Conservation (phyloP, 1,139 yeast species). For the Yamadazyma blattariae region DNA sequence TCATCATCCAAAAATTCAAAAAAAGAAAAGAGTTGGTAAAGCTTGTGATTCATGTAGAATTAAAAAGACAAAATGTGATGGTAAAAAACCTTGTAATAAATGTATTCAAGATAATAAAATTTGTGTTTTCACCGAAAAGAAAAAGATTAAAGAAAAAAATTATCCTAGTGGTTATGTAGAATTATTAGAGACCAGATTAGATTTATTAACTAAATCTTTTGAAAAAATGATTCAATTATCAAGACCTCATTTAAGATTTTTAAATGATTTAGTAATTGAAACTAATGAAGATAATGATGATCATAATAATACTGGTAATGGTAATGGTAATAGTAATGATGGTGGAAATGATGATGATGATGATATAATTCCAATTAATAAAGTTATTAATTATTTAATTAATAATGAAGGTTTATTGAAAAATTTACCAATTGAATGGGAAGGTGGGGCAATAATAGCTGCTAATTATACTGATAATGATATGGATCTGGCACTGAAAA, state of each 20-base stretch:
- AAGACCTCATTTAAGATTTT: constrained; percentile 33
- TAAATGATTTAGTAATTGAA: constrained; percentile 18
- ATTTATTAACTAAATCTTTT: constrained; percentile 56
- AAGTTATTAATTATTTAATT: constrained; percentile 44
- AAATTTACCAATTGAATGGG: constrained; percentile 46
- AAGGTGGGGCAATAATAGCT: constrained; percentile 40
- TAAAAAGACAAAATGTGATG: constrained; percentile 76
- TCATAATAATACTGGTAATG: constrained; percentile 6
- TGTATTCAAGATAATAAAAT: constrained; percentile 70
- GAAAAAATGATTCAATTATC: constrained; percentile 37
- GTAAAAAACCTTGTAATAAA: constrained; percentile 70
- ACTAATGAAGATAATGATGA: constrained; percentile 5
- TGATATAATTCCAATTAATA: constrained; percentile 45
- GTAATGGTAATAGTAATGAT: constrained; percentile 1
- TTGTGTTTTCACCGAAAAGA: constrained; percentile 72
- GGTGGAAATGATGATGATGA: constrained; percentile 10
- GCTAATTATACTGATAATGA: constrained; percentile 27
- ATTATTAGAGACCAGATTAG: constrained; percentile 63
- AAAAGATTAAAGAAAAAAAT: constrained; percentile 56
- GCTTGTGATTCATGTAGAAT: constrained; percentile 81
- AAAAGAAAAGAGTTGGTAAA: constrained; percentile 72
- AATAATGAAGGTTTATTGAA: constrained; percentile 33
- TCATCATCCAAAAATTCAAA: constrained; percentile 17
- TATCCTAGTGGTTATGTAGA: constrained; percentile 71
- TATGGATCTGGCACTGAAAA: constrained; percentile 22